These are phyloP conservation scores for Glycine tomentella DNA, from an alignment of 306 rosid species.

Conservation along the genomic window DNA sequence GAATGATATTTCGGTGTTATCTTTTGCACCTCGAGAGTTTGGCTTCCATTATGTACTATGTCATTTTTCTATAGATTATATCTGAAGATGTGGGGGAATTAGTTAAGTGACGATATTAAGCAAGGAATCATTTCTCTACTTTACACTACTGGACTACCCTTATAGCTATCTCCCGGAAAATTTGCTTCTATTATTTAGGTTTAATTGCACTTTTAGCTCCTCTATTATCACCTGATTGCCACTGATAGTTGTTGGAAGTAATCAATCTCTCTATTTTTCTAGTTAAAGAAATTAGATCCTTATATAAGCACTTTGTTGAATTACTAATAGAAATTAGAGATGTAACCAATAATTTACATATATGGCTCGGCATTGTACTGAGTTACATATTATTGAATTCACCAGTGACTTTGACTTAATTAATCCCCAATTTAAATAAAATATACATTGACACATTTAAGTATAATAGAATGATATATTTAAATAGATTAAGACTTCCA, in stretches of 20 bases:
- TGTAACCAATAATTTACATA: not conserved
- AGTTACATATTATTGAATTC: too few species aligned
- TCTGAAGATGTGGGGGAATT: constrained; percentile 23
- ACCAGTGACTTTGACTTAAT: too few species aligned
- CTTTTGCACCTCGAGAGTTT: constrained; percentile 5
- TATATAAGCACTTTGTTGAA: not conserved
- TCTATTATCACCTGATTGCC: not conserved
- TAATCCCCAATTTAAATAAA: too few species aligned
- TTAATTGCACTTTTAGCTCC: not conserved
- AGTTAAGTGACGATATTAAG: constrained; percentile 1
- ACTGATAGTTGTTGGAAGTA: not conserved
- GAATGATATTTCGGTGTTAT: not conserved
- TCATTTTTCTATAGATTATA: constrained; percentile 20
- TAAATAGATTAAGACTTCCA: too few species aligned
- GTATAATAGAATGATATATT: too few species aligned
- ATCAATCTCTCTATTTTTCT: not conserved
- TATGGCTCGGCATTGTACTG: too few species aligned
- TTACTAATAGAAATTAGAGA: not conserved
- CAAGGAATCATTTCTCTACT: constrained; percentile 14
- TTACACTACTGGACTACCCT: constrained; percentile 22
- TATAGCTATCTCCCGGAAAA: constrained; percentile 17
- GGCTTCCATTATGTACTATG: constrained; percentile 10
- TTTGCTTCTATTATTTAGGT: not conserved
- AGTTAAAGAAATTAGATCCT: not conserved
- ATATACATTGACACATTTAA: too few species aligned